Evolutionary conservation across 176 grass and related monocot species (phyloP).

Genomic region (Avena eriantha): DNA sequence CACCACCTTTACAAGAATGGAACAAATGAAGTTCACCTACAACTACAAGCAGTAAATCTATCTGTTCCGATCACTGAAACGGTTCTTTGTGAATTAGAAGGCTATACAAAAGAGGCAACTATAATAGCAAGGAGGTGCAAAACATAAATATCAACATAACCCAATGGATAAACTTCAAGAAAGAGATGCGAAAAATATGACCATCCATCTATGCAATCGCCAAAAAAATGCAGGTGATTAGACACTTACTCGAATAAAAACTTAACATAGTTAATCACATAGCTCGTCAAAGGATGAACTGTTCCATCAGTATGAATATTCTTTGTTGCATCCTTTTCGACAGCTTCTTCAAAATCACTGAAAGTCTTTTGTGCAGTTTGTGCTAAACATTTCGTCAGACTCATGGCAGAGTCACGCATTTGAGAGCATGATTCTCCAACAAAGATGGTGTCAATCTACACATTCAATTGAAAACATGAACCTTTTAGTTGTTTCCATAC

Average conservation of each 20-base stretch:
- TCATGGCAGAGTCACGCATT: slow-evolving; percentile 73
- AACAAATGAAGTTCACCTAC: slow-evolving; percentile 15
- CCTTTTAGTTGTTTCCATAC: not conserved
- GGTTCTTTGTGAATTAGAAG: not conserved
- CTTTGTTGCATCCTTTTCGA: slow-evolving; percentile 97
- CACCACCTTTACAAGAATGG: not conserved
- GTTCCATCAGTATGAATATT: slow-evolving; percentile 96
- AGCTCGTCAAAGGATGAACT: slow-evolving; percentile 96
- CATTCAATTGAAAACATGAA: slow-evolving; percentile 36
- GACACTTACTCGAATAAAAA: slow-evolving; percentile 97
- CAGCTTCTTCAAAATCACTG: slow-evolving; percentile 91
- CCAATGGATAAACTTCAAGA: slow-evolving; percentile 16
- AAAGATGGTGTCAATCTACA: slow-evolving; percentile 89
- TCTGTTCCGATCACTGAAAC: slow-evolving; percentile 27
- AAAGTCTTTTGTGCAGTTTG: slow-evolving; percentile 95
- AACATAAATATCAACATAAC: slow-evolving; percentile 27
- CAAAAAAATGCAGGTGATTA: not conserved
- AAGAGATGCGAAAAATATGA: slow-evolving; percentile 10
- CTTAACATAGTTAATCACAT: slow-evolving; percentile 98
- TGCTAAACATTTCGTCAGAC: slow-evolving; percentile 81
- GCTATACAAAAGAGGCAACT: not conserved
- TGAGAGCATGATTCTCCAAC: slow-evolving; percentile 73
- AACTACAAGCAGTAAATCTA: not conserved
- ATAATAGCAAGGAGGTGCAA: not conserved
- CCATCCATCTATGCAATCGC: not conserved